These are phyloP conservation scores for Haplosporangium gracile DNA, from an alignment of 192 early-diverging fungal species.

Conservation along the genomic window DNA sequence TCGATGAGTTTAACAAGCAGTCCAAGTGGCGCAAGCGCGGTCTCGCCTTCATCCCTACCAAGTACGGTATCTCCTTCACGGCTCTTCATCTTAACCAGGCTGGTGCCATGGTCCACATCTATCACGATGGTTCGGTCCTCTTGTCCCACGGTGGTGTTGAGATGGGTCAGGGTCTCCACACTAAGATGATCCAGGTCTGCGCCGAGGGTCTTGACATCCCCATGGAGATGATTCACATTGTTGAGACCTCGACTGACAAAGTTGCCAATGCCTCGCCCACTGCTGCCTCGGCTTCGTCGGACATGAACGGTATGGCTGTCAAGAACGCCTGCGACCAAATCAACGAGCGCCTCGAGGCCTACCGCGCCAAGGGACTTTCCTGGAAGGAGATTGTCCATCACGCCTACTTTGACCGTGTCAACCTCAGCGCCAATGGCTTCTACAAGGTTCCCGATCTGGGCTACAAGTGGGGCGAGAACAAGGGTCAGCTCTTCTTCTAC, in stretches of 20 bases:
- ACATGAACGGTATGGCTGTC: conserved; percentile 88
- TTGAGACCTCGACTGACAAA: conserved; percentile 79
- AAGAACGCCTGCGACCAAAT: conserved; percentile 83
- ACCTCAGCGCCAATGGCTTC: conserved; percentile 87
- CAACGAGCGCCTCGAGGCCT: conserved; percentile 77
- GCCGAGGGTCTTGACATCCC: conserved; percentile 86
- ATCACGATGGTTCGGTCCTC: conserved; percentile 87
- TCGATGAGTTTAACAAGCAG: conserved; percentile 77
- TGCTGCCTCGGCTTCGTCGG: conserved; percentile 82
- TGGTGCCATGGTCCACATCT: conserved; percentile 86
- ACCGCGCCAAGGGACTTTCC: conserved; percentile 70
- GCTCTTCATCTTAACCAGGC: conserved; percentile 86
- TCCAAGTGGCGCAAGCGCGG: conserved; percentile 87
- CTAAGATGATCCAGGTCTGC: conserved; percentile 89
- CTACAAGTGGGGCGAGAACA: conserved; percentile 78
- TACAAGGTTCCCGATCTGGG: conserved; percentile 86
- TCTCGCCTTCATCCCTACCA: conserved; percentile 83
- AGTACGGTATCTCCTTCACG: conserved; percentile 86
- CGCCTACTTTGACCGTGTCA: conserved; percentile 85
- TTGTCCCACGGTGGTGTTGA: conserved; percentile 90
- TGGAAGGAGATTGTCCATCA: conserved; percentile 64
- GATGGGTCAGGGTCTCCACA: conserved; percentile 94
- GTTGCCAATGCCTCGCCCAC: conserved; percentile 86
- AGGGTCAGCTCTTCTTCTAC: conserved; percentile 82
- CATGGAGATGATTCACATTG: conserved; percentile 70